Evolutionary conservation across 2,329 filamentous ascomycete species (phyloP), one percentile per base, ranked within the genome.

Genomic region (Aureobasidium sp.): DNA sequence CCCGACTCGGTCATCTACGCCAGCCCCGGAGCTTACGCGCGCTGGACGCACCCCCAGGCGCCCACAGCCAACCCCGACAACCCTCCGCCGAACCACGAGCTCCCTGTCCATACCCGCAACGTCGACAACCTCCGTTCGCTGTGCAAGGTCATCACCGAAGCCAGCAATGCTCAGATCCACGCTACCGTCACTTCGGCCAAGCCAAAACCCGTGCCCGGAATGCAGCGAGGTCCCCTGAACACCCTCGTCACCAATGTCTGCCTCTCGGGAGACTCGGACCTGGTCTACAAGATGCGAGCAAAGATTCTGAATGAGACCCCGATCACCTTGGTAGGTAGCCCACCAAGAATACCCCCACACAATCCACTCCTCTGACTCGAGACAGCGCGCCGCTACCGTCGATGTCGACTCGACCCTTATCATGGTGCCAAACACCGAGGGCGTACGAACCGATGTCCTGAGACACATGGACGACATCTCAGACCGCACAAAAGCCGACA

Each of bases 1-100:
- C 86, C 86, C 61, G 90, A 96, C 70, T 90, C 97, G 70, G 88
- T 98, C 64, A 80, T 97, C 57, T 91, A 96, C 72, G 90, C 91
- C 59, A 95, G 88, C 59, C 82, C 84, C 55, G 87, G 89, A 62
- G 90, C 91, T 56, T 84, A 95, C 59, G 80, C 91, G 60, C 84
- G 88, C 68, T 98, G 93, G 93, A 93, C 89, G 47, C 91, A 95
- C 70, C 86, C 91, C 58, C 34, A 44, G 25, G 22, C 27, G 12
- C 14, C n/a, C n/a, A 87, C 88, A 67, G 89, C 88, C 62, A 87
- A 88, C 52, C 83, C 86, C 57, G 89, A 95, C 65, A 85, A 88
- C 62, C 84, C 89, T 54, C 41, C 53, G 38, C 86, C 89, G 40
- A 85, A 90, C 54, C 84, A 94, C 74, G 86, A 94, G 66, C 77